Base-by-base conservation (phyloP, 106 monocot species). In the Phalaenopsis aphrodite region DNA sequence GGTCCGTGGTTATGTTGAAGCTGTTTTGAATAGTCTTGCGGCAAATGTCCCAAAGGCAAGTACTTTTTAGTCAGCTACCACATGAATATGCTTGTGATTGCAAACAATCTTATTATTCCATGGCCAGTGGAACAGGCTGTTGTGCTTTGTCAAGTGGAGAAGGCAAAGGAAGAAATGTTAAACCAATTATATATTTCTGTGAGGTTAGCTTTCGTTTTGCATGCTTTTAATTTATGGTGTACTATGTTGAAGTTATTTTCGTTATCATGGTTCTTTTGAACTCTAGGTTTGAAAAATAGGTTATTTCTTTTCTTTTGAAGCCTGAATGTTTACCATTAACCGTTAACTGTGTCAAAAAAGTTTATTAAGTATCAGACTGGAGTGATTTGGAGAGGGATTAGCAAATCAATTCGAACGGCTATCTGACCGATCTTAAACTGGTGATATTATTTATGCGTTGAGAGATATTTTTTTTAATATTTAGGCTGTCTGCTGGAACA, bases 121-220 rank as follows among this genome's bases (percentile, higher is more conserved):
- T 67, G 16, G 76, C 81, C 41, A 15, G 74, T 89, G 79, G 73
- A 72, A 46, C 85, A 96, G 96, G 96, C 96, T 42, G 89, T 94
- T 77, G 90, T 94, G 49, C 90, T 94, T 67, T 97, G 97, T 79
- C 92, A 94, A 91, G 97, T 97, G 18, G 97, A 97, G 78, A 97
- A 97, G 84, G 97, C 97, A 58, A 97, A 97, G 86, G 97, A 97
- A 80, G 97, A 97, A 47, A 97, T 97, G 97, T 87, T 97, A 57
- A 97, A 97, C 89, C 97, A 97, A 79, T 67, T 97, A 69, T 97
- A 97, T 81, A 97, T 88, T 57, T 90, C 94, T 72, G 75, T 97
- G 64, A 97, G 97, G 97, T 97, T 47, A 42, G 74, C 19, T 74
- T 74, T 42, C 45, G 8, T 18, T 74, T 74, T n/a, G 11, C 18